These are phyloP conservation scores for Aspergillus avenaceus DNA, from an alignment of 495 filamentous ascomycete species.

Conservation along the genomic window DNA sequence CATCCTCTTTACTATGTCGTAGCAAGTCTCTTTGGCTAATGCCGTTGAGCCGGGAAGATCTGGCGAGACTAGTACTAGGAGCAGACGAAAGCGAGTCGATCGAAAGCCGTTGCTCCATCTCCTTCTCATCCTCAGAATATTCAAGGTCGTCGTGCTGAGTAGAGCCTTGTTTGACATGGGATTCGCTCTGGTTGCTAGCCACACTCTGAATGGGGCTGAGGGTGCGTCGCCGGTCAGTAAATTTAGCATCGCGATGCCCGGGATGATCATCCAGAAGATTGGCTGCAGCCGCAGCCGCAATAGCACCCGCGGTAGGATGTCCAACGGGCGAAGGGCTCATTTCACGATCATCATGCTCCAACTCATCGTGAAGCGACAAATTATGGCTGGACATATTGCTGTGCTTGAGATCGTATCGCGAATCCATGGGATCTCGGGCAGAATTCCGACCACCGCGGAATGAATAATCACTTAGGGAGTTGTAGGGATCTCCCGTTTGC, in stretches of 20 bases:
- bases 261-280: constrained; percentile 40
- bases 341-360: constrained; percentile 45
- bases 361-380: constrained; percentile 46
- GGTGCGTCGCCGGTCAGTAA: constrained; percentile 57
- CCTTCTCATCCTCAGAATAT: constrained; percentile 21
- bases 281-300: constrained; percentile 44
- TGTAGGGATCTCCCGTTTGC: constrained; percentile 61
- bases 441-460: constrained; percentile 55
- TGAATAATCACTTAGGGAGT: constrained; percentile 29
- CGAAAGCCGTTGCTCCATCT: constrained; percentile 39
- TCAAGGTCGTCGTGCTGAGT: constrained; percentile 13
- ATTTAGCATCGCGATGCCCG: constrained; percentile 35
- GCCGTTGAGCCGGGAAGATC: constrained; percentile 49
- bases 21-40: constrained; percentile 44
- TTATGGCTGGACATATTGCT: constrained; percentile 56
- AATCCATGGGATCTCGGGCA: constrained; percentile 45
- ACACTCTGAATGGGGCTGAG: constrained; percentile 88
- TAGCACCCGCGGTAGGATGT: constrained; percentile 43
- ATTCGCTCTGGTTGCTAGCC: constrained; percentile 61
- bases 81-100: constrained; percentile 51
- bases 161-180: constrained; percentile 13
- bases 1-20: constrained; percentile 32
- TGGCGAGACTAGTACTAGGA: constrained; percentile 50
- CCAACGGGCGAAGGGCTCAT: constrained; percentile 39
- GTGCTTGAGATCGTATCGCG: constrained; percentile 52